Percentiles rank a stretch among this genome's conserved stretches.
Conservation (phyloP, 257 asterid species). For the Solanum appendiculatum region DNA sequence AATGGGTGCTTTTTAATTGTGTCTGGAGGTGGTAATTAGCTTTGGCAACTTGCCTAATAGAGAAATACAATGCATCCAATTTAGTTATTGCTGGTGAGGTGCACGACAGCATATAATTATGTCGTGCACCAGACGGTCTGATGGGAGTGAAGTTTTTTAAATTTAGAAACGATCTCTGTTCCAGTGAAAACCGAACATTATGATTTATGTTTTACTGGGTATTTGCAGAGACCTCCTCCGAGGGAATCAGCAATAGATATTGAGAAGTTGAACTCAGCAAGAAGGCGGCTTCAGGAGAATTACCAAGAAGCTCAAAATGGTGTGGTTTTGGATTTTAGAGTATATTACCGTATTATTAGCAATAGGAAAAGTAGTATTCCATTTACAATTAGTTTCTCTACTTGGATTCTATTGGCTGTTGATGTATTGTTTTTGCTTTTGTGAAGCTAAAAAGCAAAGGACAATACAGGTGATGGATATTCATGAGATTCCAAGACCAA, state of each 20-base stretch:
- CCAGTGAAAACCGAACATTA: neutral
- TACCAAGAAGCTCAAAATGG: constrained; percentile 98
- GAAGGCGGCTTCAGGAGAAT: constrained; percentile 93
- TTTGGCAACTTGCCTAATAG: neutral
- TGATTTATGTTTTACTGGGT: neutral
- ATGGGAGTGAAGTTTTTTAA: neutral
- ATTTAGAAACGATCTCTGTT: neutral
- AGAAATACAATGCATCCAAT: neutral
- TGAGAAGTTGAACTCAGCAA: constrained; percentile 74
- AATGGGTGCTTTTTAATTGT: neutral
- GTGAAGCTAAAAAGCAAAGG: constrained; percentile 95
- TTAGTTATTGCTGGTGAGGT: neutral
- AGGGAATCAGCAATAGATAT: constrained; percentile 52
- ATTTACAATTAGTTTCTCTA: neutral
- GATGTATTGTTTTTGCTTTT: constrained; percentile 17
- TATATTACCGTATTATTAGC: constrained; percentile 2
- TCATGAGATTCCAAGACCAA: constrained; percentile 79
- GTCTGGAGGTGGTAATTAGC: neutral
- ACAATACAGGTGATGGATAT: constrained; percentile 96
- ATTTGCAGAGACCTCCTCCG: constrained; percentile 65
- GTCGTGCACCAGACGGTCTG: neutral
- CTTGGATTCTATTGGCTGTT: neutral
- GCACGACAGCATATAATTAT: neutral
- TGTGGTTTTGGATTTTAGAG: constrained; percentile 25
- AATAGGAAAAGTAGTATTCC: neutral